phyloP scores from a whole-genome alignment of 345 rosid genomes.

The Murraya koenigii region DNA sequence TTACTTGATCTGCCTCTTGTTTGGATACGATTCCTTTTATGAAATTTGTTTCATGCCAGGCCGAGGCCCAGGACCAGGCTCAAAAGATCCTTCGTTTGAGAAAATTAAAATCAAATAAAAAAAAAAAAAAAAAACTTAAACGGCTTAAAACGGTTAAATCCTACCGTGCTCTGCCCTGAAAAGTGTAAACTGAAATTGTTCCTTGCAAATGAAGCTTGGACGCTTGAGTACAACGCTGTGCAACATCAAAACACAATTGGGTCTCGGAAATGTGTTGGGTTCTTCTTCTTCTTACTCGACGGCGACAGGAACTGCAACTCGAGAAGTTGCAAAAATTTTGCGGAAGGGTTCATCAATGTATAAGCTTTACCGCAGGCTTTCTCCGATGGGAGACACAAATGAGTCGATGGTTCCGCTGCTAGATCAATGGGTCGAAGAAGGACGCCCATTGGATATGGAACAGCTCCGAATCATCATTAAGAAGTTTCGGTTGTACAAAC shows the following conservation, averaged over 20 bases:
- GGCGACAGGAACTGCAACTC: background rate
- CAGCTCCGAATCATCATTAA: background rate
- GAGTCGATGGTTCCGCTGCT: constrained; percentile 34
- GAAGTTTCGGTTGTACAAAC: constrained; percentile 3
- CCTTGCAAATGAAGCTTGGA: background rate
- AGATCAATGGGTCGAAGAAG: constrained; percentile 43
- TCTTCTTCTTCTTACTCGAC: background rate
- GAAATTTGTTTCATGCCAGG: constrained; percentile 90
- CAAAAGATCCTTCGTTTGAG: too few relatives aligned
- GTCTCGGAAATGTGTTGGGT: constrained; percentile 4
- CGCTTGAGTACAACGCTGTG: background rate
- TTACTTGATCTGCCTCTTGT: constrained; percentile 72
- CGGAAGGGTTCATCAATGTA: background rate
- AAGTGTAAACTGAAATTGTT: background rate
- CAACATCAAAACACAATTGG: constrained; percentile 6
- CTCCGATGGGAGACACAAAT: constrained; percentile 28
- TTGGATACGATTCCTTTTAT: constrained; percentile 81
- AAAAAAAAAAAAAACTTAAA: fast-evolving
- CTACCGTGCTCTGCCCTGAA: background rate
- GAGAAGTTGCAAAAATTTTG: too few relatives aligned
- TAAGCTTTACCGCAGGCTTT: constrained; percentile 27
- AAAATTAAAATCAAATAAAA: too few relatives aligned
- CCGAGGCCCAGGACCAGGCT: too few relatives aligned
- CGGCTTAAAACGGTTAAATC: background rate
- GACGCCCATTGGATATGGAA: background rate